Evolutionary conservation across 805 yeast genomes (phyloP).

Genomic region (Jamesozyma spencerorum): DNA sequence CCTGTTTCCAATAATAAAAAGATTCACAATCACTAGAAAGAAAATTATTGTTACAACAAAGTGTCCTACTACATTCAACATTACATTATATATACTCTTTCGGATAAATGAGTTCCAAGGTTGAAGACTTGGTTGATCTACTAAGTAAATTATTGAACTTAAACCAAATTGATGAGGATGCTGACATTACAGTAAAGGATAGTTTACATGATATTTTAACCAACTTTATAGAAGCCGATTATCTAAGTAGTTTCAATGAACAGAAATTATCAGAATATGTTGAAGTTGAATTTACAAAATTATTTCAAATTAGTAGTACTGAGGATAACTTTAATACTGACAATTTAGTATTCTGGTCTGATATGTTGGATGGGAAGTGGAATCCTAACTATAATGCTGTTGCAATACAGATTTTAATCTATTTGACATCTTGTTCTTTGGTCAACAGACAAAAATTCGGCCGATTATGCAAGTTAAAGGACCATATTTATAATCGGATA

Average conservation of each 20-base stretch:
- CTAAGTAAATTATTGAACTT: background rate
- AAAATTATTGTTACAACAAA: too few species aligned
- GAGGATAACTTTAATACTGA: constrained; percentile 15
- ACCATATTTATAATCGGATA: constrained; percentile 4
- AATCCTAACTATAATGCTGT: background rate
- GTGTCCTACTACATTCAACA: too few species aligned
- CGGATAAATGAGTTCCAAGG: background rate
- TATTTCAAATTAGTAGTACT: constrained; percentile 11
- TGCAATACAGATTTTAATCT: constrained; percentile 17
- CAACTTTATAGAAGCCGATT: background rate
- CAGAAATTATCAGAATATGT: background rate
- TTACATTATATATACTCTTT: background rate
- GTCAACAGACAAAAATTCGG: constrained; percentile 19
- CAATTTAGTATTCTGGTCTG: constrained; percentile 9
- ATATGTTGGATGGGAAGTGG: constrained; percentile 4
- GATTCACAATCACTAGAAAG: too few species aligned
- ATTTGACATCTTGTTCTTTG: constrained; percentile 16
- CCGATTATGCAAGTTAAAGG: constrained; percentile 6
- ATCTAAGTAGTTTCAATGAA: background rate
- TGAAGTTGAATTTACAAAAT: background rate
- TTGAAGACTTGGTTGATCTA: background rate
- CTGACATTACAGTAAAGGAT: background rate
- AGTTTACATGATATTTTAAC: background rate
- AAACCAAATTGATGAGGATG: background rate
- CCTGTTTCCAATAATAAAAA: too few species aligned